Conservation (phyloP, 352 stramenopile species). For the Globisporangium echinulatum region DNA sequence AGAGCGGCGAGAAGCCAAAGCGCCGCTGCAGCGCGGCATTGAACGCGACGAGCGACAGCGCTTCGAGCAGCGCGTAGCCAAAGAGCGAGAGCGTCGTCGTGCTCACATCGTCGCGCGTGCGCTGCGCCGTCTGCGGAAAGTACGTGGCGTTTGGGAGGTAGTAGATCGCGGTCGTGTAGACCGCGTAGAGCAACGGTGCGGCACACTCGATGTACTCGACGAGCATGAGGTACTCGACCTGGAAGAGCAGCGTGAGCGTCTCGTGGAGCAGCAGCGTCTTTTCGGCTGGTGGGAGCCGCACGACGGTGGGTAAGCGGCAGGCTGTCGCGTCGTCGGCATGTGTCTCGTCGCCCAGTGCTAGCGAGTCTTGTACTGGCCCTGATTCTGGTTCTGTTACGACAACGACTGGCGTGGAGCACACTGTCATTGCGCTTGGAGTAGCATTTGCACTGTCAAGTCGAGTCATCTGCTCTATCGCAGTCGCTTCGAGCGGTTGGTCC, state of each 20-base stretch:
- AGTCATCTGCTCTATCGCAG: no score
- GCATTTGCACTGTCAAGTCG: no score
- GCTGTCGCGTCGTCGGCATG: no score
- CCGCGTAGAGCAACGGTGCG: conserved; percentile 8
- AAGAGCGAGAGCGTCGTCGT: conserved; percentile 8
- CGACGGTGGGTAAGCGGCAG: background rate
- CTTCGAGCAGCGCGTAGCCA: conserved; percentile 16
- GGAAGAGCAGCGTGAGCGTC: conserved; percentile 25
- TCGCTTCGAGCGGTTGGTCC: no score
- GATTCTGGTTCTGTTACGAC: no score
- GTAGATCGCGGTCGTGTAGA: conserved; percentile 15
- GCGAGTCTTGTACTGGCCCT: background rate
- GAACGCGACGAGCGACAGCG: conserved; percentile 16
- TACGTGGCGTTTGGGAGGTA: conserved; percentile 21
- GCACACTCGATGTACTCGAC: conserved; percentile 22
- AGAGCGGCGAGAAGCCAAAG: conserved; percentile 19
- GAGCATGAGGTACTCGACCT: conserved; percentile 27
- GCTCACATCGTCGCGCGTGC: conserved; percentile 7
- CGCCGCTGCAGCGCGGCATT: conserved; percentile 11
- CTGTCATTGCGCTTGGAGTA: no score
- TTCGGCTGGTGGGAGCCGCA: background rate
- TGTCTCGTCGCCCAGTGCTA: background rate
- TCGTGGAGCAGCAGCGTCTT: conserved; percentile 1
- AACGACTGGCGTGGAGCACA: no score
- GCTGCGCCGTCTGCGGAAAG: conserved; percentile 11